Conservation (phyloP, 208 protist species). For the Leptomonas seymouri region DNA sequence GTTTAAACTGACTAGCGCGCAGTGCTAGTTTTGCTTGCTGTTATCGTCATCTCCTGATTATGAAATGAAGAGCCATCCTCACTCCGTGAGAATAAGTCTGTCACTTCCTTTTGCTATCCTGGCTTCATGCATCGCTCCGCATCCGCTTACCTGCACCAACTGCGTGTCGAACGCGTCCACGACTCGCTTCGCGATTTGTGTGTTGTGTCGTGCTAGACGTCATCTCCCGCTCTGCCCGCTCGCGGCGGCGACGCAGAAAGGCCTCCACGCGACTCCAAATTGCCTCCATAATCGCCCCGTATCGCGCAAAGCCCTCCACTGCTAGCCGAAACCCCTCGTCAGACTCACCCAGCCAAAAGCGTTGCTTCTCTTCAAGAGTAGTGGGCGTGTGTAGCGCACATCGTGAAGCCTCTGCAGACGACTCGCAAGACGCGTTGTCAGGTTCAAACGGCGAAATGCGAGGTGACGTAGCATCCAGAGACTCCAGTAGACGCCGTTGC, state of each 20-base stretch:
- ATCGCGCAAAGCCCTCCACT: slow-evolving; percentile 41
- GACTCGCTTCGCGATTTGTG: no score
- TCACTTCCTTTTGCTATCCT: background rate
- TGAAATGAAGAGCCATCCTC: no score
- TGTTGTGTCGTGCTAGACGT: background rate
- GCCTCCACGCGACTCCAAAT: slow-evolving; percentile 43
- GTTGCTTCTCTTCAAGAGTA: slow-evolving; percentile 20
- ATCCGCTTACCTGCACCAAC: slow-evolving; percentile 7
- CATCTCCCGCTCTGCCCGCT: slow-evolving; percentile 47
- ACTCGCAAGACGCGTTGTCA: background rate
- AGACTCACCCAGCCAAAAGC: slow-evolving; percentile 73
- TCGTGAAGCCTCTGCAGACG: background rate
- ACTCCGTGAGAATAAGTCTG: no score
- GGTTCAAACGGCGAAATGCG: slow-evolving; percentile 18
- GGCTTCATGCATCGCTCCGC: slow-evolving; percentile 7
- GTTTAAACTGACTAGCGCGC: no score
- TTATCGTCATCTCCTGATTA: no score
- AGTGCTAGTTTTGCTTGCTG: no score
- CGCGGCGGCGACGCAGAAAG: slow-evolving; percentile 45
- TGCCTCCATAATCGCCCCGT: slow-evolving; percentile 37
- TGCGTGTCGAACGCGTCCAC: background rate
- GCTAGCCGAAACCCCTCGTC: slow-evolving; percentile 61
- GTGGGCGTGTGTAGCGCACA: background rate
- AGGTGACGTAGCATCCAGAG: slow-evolving; percentile 16
- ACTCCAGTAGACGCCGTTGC: slow-evolving; percentile 26